Conservation (phyloP, 257 asterid species). For the Jaltomata sinuosa region DNA sequence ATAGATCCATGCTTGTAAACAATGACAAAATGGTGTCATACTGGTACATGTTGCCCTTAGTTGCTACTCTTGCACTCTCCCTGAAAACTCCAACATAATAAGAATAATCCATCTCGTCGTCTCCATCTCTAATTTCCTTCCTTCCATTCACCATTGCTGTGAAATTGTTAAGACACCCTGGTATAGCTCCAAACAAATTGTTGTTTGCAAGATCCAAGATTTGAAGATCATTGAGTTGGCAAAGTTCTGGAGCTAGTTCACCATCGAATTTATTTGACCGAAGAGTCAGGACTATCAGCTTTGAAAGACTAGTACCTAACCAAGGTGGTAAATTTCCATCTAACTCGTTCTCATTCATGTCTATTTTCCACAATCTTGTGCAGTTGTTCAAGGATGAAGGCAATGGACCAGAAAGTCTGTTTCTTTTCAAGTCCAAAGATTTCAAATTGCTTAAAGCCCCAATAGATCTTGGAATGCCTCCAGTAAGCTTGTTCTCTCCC, state of each 20-base stretch:
- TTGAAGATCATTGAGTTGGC: constrained; percentile 10
- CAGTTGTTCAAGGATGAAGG: constrained; percentile 15
- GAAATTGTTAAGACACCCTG: constrained; percentile 16
- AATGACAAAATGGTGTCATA: constrained; percentile 7
- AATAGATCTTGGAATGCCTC: constrained; percentile 21
- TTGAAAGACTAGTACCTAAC: constrained; percentile 9
- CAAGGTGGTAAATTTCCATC: constrained; percentile 19
- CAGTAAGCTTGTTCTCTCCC: constrained; percentile 14
- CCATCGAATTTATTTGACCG: constrained; percentile 19
- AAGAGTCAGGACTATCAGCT: constrained; percentile 10
- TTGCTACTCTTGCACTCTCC: constrained; percentile 11
- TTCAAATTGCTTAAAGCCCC: neutral
- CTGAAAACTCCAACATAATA: neutral
- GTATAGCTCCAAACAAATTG: constrained; percentile 9
- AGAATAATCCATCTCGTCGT: neutral
- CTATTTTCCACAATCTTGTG: constrained; percentile 3
- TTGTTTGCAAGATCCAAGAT: constrained; percentile 25
- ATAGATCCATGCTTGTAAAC: constrained; percentile 20
- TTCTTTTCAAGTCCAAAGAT: constrained; percentile 14
- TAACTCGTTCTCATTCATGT: constrained; percentile 15
- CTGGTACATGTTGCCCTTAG: constrained; percentile 8
- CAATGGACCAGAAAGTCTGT: constrained; percentile 12
- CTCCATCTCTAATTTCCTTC: neutral
- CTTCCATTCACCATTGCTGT: constrained; percentile 23
- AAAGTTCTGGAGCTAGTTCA: constrained; percentile 11